These are phyloP conservation scores for Diutina pseudorugosa DNA, from an alignment of 1,139 yeast species.

Conservation along the genomic window DNA sequence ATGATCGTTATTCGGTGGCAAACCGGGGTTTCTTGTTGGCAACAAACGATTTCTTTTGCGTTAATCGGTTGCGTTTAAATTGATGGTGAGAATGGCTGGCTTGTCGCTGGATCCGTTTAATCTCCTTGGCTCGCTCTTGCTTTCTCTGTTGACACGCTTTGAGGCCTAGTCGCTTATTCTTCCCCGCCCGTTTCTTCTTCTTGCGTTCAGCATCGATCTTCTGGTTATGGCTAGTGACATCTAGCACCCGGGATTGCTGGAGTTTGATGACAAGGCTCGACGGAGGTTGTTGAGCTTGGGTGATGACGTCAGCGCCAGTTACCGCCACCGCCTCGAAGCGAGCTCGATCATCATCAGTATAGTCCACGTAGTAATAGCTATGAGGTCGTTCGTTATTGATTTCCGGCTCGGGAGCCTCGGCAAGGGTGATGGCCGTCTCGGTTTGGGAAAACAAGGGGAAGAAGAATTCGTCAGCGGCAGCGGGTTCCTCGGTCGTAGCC, in stretches of 20 bases:
- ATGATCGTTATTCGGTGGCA: background rate
- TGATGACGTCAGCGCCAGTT: background rate
- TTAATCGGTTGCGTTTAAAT: background rate
- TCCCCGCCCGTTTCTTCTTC: background rate
- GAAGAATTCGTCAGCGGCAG: background rate
- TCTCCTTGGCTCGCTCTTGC: background rate
- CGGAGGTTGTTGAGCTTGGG: background rate
- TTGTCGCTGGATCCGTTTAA: background rate
- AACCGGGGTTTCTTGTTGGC: background rate
- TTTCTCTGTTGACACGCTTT: background rate
- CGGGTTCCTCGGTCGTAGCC: background rate
- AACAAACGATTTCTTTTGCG: background rate
- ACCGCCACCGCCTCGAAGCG: background rate
- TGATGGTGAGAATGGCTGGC: background rate
- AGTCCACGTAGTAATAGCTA: background rate
- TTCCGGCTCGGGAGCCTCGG: background rate
- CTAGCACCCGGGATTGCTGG: background rate
- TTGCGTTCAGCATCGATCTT: background rate
- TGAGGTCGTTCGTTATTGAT: background rate
- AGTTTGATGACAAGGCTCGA: background rate
- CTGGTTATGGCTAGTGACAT: background rate
- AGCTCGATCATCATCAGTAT: background rate
- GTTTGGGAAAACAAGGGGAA: background rate
- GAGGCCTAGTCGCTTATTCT: background rate
- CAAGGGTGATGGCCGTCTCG: background rate